Conservation (phyloP, 2,329 filamentous ascomycete genomes). For the Fusarium paranaense region DNA sequence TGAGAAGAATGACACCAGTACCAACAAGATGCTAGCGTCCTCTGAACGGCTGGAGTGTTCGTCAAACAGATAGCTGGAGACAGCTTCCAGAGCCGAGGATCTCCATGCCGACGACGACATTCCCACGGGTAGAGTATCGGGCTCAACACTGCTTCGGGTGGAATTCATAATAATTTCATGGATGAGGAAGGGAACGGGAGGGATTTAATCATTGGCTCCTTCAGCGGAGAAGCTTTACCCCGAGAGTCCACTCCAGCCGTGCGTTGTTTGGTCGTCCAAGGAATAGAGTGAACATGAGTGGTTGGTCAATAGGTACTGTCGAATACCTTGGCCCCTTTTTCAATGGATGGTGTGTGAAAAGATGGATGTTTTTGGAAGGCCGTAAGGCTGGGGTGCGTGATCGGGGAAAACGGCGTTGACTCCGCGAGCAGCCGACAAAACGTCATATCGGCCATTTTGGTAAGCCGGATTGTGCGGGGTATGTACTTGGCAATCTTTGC, state of each 20-base stretch:
- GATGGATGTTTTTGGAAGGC: constrained; percentile 20
- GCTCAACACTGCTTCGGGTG: constrained; percentile 4
- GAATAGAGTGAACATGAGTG: neutral
- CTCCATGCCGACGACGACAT: constrained; percentile 31
- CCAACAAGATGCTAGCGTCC: constrained; percentile 33
- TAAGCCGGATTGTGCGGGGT: constrained; percentile 33
- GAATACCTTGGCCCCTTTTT: constrained; percentile 11
- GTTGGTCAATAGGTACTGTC: neutral
- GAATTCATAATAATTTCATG: constrained; percentile 2
- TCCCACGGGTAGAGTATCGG: neutral
- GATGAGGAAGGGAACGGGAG: neutral
- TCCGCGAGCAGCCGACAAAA: constrained; percentile 29
- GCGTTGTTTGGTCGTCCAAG: constrained; percentile 4
- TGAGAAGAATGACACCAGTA: constrained; percentile 38
- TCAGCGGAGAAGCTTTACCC: constrained; percentile 18
- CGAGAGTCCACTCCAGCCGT: constrained; percentile 8
- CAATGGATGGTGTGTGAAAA: constrained; percentile 11
- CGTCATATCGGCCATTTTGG: constrained; percentile 21
- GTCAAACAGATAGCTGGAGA: constrained; percentile 25
- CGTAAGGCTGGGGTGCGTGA: constrained; percentile 9
- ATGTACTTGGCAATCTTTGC: constrained; percentile 17
- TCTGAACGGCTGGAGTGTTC: constrained; percentile 23
- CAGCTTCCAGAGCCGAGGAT: constrained; percentile 31
- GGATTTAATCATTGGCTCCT: constrained; percentile 8
- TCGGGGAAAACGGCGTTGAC: constrained; percentile 30